A percentile compares a stretch with the other conserved stretches of the same genome.
Conservation (phyloP, 306 rosid species). For the Dryas octopetala region DNA sequence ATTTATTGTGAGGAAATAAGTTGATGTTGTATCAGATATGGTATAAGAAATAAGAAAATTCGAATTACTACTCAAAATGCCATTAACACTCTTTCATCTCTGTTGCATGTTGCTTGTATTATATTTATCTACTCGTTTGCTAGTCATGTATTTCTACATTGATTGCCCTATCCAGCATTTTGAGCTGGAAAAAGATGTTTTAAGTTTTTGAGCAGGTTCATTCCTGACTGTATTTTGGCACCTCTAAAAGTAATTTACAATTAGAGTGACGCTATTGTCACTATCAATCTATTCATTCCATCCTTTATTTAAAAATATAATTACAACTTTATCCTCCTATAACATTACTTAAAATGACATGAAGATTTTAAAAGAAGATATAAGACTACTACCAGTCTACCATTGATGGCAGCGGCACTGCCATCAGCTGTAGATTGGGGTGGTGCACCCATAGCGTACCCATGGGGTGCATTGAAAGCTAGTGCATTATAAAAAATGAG, state of each 20-base stretch:
- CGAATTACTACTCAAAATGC: neutral
- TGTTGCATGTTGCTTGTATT: neutral
- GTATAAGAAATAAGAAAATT: constrained; percentile 21
- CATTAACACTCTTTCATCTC: no score
- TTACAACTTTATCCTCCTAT: no score
- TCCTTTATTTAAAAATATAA: no score
- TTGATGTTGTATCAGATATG: constrained; percentile 31
- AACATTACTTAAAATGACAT: no score
- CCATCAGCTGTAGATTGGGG: neutral
- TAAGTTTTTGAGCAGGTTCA: neutral
- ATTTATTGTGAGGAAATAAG: constrained; percentile 37
- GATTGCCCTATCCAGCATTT: neutral
- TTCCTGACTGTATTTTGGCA: neutral
- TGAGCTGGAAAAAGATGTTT: neutral
- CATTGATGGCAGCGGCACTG: no score
- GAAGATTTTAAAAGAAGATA: no score
- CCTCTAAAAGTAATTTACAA: no score
- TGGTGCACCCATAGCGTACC: neutral
- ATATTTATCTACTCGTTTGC: neutral
- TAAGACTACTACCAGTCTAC: no score
- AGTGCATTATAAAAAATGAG: neutral
- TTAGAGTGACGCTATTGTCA: no score
- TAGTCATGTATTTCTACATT: neutral
- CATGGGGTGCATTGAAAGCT: neutral
- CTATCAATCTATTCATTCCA: no score